These are phyloP conservation scores for Kondoa malvinella DNA, from an alignment of 768 basidiomycete genomes.

Conservation along the genomic window DNA sequence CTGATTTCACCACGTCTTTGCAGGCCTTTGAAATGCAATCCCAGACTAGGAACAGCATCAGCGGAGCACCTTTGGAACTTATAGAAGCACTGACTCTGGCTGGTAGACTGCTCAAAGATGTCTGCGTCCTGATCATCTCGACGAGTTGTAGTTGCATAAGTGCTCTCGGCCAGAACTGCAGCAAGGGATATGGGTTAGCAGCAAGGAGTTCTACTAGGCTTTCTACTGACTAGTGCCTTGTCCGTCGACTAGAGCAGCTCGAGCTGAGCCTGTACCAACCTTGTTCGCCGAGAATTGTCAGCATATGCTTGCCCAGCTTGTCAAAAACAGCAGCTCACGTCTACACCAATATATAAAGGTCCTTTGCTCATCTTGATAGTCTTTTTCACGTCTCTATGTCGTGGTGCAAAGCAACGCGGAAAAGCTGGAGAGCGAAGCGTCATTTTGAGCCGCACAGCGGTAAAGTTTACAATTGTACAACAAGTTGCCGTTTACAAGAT, in stretches of 20 bases:
- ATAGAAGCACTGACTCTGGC: slow-evolving; percentile 69
- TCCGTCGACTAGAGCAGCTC: slow-evolving; percentile 57
- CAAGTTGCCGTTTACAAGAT: no score
- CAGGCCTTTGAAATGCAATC: slow-evolving; percentile 27
- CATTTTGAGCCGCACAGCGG: no score
- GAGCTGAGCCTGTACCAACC: slow-evolving; percentile 84
- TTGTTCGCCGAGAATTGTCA: background rate
- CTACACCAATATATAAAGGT: no score
- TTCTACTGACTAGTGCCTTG: slow-evolving; percentile 16
- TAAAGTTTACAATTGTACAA: no score
- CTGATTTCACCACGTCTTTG: slow-evolving; percentile 43
- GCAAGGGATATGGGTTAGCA: slow-evolving; percentile 22
- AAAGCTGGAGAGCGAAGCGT: no score
- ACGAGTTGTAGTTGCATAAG: slow-evolving; percentile 66
- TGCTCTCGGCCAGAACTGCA: slow-evolving; percentile 51
- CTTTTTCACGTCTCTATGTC: background rate
- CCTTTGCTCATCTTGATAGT: no score
- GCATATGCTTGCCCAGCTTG: no score
- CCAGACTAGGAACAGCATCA: slow-evolving; percentile 24
- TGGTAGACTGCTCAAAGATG: slow-evolving; percentile 92
- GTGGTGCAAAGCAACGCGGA: no score
- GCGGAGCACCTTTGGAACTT: slow-evolving; percentile 12
- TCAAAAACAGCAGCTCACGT: no score
- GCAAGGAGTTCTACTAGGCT: background rate
- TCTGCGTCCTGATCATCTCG: slow-evolving; percentile 67